These are phyloP conservation scores for Thelonectria discophora DNA, from an alignment of 2,329 filamentous ascomycete genomes.

Conservation along the genomic window DNA sequence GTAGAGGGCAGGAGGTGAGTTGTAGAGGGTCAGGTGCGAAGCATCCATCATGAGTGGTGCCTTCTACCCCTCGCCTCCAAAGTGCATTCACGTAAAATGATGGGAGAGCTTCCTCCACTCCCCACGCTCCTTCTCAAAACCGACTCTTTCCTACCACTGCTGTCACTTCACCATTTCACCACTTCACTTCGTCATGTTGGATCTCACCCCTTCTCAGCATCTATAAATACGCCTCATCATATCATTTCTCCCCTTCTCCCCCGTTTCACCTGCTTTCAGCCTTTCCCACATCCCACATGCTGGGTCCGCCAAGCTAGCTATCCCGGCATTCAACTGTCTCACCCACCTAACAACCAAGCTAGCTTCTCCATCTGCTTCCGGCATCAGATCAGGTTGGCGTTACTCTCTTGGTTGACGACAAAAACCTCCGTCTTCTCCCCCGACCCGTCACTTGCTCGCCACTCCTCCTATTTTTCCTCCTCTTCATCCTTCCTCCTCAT, in stretches of 20 bases:
- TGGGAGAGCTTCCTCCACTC: not conserved
- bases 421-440: constrained; percentile 6
- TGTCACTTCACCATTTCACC: not conserved
- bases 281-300: constrained; percentile 2
- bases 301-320: constrained; percentile 20
- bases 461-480: not conserved
- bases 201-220: not conserved
- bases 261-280: not conserved
- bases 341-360: constrained; percentile 12
- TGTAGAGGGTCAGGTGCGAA: no score
- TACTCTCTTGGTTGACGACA: not conserved
- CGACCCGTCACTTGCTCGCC: not conserved
- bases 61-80: no score
- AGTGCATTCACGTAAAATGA: not conserved
- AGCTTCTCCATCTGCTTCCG: constrained; percentile 13
- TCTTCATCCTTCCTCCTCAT: not conserved
- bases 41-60: no score
- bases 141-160: not conserved
- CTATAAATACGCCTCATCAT: not conserved
- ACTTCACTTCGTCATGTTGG: not conserved
- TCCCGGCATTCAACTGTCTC: constrained; percentile 18
- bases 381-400: constrained; percentile 10
- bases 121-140: not conserved
- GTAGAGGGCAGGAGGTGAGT: no score
- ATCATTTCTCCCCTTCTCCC: not conserved